Percentiles rank a stretch among this genome's conserved stretches.
phyloP scores from a whole-genome alignment of 2,329 filamentous ascomycete species.

The Penicillium decumbens region DNA sequence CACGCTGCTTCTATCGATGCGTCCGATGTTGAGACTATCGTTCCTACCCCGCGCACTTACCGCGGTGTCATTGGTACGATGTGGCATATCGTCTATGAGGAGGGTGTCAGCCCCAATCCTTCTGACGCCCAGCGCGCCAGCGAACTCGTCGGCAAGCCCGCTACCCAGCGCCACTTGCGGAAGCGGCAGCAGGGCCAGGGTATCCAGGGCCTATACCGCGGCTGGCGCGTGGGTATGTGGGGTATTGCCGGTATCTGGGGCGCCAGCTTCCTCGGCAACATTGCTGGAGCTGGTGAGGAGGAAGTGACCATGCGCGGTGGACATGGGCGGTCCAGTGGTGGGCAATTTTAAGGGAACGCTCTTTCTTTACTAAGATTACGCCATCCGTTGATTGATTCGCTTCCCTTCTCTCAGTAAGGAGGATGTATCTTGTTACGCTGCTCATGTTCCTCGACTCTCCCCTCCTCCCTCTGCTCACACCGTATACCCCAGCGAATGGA shows the following conservation, averaged over 20 bases:
- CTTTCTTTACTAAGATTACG: not conserved
- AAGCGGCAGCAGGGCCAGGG: slow-evolving; percentile 52
- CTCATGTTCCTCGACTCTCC: slow-evolving; percentile 16
- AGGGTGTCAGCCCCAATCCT: slow-evolving; percentile 54
- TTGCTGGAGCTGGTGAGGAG: slow-evolving; percentile 35
- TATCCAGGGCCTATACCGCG: slow-evolving; percentile 53
- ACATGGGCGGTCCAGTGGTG: slow-evolving; percentile 25
- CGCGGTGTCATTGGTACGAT: slow-evolving; percentile 86
- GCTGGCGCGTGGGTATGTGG: slow-evolving; percentile 56
- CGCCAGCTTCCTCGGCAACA: slow-evolving; percentile 42
- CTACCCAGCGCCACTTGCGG: slow-evolving; percentile 28
- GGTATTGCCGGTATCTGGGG: slow-evolving; percentile 54
- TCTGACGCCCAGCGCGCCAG: slow-evolving; percentile 45
- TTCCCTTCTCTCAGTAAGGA: not conserved
- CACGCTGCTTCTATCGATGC: slow-evolving; percentile 21
- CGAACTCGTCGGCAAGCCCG: slow-evolving; percentile 36
- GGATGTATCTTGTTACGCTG: slow-evolving; percentile 2
- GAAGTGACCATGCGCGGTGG: slow-evolving; percentile 27
- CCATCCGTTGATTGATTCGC: not conserved
- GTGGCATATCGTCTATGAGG: slow-evolving; percentile 77
- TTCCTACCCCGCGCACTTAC: slow-evolving; percentile 71
- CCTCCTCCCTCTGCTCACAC: slow-evolving; percentile 18
- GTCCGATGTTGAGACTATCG: slow-evolving; percentile 62
- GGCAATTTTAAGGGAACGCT: slow-evolving; percentile 25
- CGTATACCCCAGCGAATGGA: slow-evolving; percentile 24